Evolutionary conservation across 225 moss, liverwort and hornwort species (phyloP).

Genomic region (Asterella californica): DNA sequence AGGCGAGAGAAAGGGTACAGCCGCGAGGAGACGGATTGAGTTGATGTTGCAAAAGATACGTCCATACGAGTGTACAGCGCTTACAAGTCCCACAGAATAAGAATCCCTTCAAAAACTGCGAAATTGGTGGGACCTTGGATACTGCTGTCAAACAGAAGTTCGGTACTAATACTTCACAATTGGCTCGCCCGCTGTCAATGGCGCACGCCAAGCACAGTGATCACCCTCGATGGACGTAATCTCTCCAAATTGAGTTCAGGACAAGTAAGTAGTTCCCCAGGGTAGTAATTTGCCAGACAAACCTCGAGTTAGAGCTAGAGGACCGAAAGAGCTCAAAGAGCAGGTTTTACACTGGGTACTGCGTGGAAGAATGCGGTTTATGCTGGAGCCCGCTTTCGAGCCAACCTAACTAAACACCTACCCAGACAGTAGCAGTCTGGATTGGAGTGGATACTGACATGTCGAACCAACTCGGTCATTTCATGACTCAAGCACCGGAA

Average conservation of each 20-base stretch:
- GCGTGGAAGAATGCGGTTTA: neutral
- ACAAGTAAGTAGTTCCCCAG: conserved; percentile 8
- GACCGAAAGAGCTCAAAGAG: neutral
- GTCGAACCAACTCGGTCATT: neutral
- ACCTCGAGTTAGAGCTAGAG: neutral
- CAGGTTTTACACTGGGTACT: neutral
- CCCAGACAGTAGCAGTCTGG: neutral
- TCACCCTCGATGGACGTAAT: neutral
- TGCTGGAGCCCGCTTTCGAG: neutral
- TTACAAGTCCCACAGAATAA: conserved; percentile 5
- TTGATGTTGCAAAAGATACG: neutral
- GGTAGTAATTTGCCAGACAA: neutral
- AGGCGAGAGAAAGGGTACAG: neutral
- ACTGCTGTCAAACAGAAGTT: neutral
- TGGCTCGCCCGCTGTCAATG: neutral
- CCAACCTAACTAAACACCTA: neutral
- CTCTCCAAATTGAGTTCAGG: neutral
- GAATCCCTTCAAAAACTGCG: conserved; percentile 9
- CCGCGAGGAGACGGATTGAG: conserved; percentile 1
- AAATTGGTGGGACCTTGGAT: neutral
- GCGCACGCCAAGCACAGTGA: neutral
- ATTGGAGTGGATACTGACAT: neutral
- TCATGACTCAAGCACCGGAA: neutral
- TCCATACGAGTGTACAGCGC: neutral
- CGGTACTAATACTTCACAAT: neutral